Base-by-base conservation (phyloP, 1,284 basidiomycete species). In the Fomitiporia mediterranea region DNA sequence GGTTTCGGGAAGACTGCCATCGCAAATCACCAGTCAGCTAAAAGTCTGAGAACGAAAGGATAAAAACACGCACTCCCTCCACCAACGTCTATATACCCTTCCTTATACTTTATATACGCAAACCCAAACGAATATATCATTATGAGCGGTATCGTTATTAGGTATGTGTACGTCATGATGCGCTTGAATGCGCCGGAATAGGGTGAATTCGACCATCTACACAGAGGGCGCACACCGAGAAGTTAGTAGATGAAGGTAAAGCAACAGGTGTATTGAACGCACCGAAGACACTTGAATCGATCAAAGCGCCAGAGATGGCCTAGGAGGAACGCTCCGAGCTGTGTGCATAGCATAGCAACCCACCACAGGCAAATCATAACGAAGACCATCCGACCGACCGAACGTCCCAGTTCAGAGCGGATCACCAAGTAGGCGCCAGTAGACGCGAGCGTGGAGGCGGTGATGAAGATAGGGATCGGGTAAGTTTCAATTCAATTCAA, bases 81-180 rank as follows among this genome's bases (percentile, higher is more conserved):
- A 0, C 64, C 63, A 0, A 80, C 35, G 6, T 62, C 52, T 3
- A 78, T 68, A 59, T 75, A 87, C 0, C 89, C 88, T 61, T 88
- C 78, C 23, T 70, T 65, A 64, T 89, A 90, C 65, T 89, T 91
- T 69, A 91, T 84, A 53, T 77, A 63, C 2, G 81, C 66, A 65
- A 86, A 84, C 0, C 85, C 85, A 9, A 82, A 52, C 0, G 84
- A 67, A 62, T 82, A 89, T n/a, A 69, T 62, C 48, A 77, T 69
- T 62, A 87, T 71, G 38, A 84, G 65, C 2, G 89, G 88, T 60
- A 89, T 68, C 48, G 76, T 79, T 52, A 81, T 55, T 28, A 89
- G 63, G 65, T 90, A 91, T 2, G 86, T 81, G 66, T 91, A 90
- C 87, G 85, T 90, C 88, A 90, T 90, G 63, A 89, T 66, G 21